A percentile compares a stretch with the other conserved stretches of the same genome.
Evolutionary conservation across 129 eudicot genomes (phyloP).

Genomic region (Cynara cardunculus): DNA sequence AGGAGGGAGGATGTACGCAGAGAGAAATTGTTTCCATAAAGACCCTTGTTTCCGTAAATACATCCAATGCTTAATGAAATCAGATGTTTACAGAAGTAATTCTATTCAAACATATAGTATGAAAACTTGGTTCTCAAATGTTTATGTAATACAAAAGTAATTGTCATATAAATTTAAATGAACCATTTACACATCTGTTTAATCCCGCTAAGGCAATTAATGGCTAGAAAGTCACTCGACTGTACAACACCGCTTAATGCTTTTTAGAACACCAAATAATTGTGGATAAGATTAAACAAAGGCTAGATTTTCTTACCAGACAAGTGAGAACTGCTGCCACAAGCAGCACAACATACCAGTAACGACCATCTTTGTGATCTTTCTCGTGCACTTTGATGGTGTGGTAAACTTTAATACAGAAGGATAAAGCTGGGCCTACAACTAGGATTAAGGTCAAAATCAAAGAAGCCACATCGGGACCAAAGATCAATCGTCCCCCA

Average conservation of each 20-base stretch:
- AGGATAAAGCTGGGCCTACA: conserved; percentile 64
- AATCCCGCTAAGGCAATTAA: background rate
- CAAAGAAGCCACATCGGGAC: conserved; percentile 86
- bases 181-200: background rate
- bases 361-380: conserved; percentile 18
- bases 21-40: too few species aligned
- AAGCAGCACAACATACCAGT: conserved; percentile 58
- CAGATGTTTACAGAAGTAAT: background rate
- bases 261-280: background rate
- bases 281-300: conserved; percentile 2
- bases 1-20: too few species aligned
- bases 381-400: conserved; percentile 30
- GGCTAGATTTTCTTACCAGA: conserved; percentile 46
- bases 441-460: conserved; percentile 52
- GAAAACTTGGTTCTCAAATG: too few species aligned
- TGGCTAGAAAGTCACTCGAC: background rate
- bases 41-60: too few species aligned
- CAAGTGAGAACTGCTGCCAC: conserved; percentile 58
- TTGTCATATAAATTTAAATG: too few species aligned
- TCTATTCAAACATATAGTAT: too few species aligned
- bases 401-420: conserved; percentile 46
- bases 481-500: conserved; percentile 93
- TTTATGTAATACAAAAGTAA: too few species aligned
- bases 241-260: background rate
- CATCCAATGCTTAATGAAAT: background rate